Base-by-base conservation (phyloP, 2,329 filamentous ascomycete genomes). In the Aureobasidium uvarum region DNA sequence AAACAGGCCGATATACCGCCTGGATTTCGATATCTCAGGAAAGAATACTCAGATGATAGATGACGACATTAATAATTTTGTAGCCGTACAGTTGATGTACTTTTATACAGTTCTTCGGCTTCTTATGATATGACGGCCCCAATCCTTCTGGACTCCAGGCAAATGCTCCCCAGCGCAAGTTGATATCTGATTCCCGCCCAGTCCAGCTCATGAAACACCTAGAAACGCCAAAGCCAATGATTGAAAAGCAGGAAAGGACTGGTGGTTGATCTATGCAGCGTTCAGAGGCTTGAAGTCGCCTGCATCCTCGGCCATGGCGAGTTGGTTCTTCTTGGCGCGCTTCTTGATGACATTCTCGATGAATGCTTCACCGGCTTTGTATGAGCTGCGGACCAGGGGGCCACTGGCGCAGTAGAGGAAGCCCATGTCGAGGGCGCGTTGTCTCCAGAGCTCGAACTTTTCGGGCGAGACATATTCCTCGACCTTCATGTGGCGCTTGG, bases 301-400 rank as follows among this genome's bases (percentile, higher is more conserved):
- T 41, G 70, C 67, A 14, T 65, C 67, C 50, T 72, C 73, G 1
- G 75, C 73, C 62, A 68, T 70, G 11, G 75, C 66, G 16, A 76
- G 62, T 20, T 68, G 68, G 64, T 69, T 75, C 62, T 75, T 74
- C 67, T 74, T 77, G 41, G 76, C 84, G 59, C 92, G 83, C 85
- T 96, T 96, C 79, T 91, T 90, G 67, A 99, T 80, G 23, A 99
- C 94, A 72, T 99, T 99, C 83, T 99, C 95, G 71, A 99, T 99
- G 75, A 99, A 99, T 1, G 92, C 92, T 81, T 99, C 95, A 43
- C 95, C 95, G 2, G 95, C 95, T 82, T 99, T 99, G 81, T 99
- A 99, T 54, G 91, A 96, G 70, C 92, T 96, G 67, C 95, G 86
- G 28, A 99, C 94, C 55, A 99, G 81, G 1, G 95, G 95, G 0